Evolutionary conservation across 1,284 basidiomycete genomes (phyloP).

Genomic region (Ceratorhiza oryzae-sativae): DNA sequence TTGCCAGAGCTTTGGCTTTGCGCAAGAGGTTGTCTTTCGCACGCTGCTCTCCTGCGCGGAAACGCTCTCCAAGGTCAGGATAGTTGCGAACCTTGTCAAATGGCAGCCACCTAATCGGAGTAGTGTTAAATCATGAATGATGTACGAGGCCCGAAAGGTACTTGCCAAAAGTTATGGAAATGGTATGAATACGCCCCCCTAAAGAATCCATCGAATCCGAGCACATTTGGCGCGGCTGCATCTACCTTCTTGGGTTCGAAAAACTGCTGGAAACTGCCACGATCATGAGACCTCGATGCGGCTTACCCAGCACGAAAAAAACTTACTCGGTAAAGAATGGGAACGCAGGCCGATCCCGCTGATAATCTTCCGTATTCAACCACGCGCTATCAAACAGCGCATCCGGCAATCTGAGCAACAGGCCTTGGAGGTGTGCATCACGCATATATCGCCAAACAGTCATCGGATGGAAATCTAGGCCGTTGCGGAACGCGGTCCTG

Average conservation of each 20-base stretch:
- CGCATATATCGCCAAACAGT: conserved; percentile 79
- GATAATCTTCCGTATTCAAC: conserved; percentile 83
- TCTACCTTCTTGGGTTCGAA: conserved; percentile 76
- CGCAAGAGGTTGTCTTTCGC: conserved; percentile 56
- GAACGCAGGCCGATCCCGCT: conserved; percentile 81
- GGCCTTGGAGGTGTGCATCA: conserved; percentile 75
- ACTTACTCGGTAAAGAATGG: conserved; percentile 81
- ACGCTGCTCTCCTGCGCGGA: conserved; percentile 70
- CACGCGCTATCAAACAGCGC: conserved; percentile 88
- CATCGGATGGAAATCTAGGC: conserved; percentile 87
- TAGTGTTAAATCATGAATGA: too few species aligned
- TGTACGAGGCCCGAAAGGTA: neutral
- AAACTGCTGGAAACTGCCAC: conserved; percentile 72
- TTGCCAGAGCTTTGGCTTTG: conserved; percentile 42
- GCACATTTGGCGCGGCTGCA: conserved; percentile 74
- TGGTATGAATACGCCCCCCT: conserved; percentile 86
- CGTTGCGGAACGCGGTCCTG: conserved; percentile 81
- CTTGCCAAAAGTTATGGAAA: conserved; percentile 83
- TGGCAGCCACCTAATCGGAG: conserved; percentile 80
- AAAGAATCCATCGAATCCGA: conserved; percentile 88
- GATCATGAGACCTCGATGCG: neutral
- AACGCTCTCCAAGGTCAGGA: conserved; percentile 86
- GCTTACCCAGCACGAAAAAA: neutral
- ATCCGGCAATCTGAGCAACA: conserved; percentile 80
- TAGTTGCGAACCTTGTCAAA: conserved; percentile 89